These are phyloP conservation scores for Termitomyces sp. DNA, from an alignment of 768 basidiomycete species.

Conservation along the genomic window DNA sequence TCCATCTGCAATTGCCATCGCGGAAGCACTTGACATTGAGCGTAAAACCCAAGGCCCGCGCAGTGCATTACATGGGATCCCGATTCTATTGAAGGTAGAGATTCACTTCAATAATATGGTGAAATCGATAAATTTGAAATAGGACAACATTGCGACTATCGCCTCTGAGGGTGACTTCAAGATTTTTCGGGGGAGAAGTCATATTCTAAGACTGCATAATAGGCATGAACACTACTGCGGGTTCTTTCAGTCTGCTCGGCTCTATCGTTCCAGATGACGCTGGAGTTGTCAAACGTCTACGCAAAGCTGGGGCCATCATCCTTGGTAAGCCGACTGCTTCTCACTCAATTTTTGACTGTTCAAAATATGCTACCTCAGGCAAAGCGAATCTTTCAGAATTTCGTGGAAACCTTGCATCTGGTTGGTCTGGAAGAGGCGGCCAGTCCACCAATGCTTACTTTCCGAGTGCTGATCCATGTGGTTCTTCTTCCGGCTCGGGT, in stretches of 20 bases:
- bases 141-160: constrained; percentile 45
- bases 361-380: constrained; percentile 21
- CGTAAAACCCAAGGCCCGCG: constrained; percentile 35
- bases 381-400: constrained; percentile 50
- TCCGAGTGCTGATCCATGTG: constrained; percentile 46
- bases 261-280: constrained; percentile 41
- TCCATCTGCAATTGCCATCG: constrained; percentile 41
- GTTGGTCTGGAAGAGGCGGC: constrained; percentile 55
- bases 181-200: neutral
- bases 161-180: constrained; percentile 33
- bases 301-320: constrained; percentile 39
- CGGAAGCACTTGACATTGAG: constrained; percentile 43
- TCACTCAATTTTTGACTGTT: neutral
- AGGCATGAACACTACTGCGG: constrained; percentile 44
- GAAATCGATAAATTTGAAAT: neutral
- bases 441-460: constrained; percentile 47
- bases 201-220: neutral
- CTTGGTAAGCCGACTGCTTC: constrained; percentile 23
- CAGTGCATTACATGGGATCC: constrained; percentile 50
- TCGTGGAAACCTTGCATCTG: constrained; percentile 19
- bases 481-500: constrained; percentile 57
- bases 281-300: constrained; percentile 35
- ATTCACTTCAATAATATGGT: neutral
- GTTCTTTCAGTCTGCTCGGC: constrained; percentile 35
- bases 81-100: constrained; percentile 40